Evolutionary conservation across 2,329 filamentous ascomycete genomes (phyloP), one percentile per base, ranked within the genome.

Genomic region (Fusarium mangiferae): DNA sequence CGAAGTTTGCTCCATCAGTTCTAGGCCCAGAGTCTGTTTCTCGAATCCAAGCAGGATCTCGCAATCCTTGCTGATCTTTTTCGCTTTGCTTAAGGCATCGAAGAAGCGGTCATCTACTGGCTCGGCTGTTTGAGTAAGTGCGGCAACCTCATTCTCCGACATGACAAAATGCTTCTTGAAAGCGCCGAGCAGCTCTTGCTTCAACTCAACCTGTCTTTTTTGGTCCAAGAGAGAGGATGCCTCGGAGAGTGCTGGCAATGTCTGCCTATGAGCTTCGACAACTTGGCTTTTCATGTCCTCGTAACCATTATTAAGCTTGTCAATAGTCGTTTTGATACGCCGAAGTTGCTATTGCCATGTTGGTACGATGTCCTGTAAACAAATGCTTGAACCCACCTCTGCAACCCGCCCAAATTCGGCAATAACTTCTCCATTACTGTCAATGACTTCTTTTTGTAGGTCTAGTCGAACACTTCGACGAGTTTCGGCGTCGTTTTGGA

Each of bases 61-160:
- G 77, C 95, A 97, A 79, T 98, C 96, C 73, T 91, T 91, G 79
- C 94, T 92, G 62, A 99, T 95, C 77, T 90, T 92, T 82, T 98
- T 98, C 8, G 95, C 92, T 78, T 94, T 92, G 26, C 87, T 87
- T 22, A 99, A 86, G 7, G 93, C 85, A 22, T 88, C 83, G 80
- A 98, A 99, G 84, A 98, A 99, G 2, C 86, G 87, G 68, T 97
- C 94, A 78, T 98, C 90, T 4, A 98, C 92, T 1, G 94, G 93
- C 80, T 96, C 94, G 17, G 92, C 91, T 7, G 91, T 92, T 7
- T 93, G 92, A 0, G 93, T 97, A 72, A 98, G 84, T 13, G 88
- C 84, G n/a, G 91, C 87, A 8, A 94, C 81, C 66, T 98, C 95
- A 64, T 94, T 90, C 33, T 97, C 94, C 0, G 94, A 92, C 57